Percentiles rank a stretch among this genome's conserved stretches.
These are phyloP conservation scores for Arthroderma uncinatum DNA, from an alignment of 2,329 filamentous ascomycete species.

Conservation along the genomic window DNA sequence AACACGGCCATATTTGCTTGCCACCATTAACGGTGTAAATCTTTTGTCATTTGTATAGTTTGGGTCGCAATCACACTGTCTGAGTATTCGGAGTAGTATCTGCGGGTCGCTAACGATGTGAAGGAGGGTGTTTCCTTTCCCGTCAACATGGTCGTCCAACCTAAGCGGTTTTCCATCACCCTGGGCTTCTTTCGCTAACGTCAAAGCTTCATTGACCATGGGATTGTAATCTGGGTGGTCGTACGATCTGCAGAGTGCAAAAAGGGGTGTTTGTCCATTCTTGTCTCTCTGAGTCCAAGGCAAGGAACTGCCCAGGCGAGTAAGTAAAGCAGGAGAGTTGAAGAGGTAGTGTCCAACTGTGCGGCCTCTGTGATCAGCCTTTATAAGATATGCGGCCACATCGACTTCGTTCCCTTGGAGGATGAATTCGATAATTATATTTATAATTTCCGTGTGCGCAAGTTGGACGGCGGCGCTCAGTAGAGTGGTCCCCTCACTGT, in stretches of 20 bases:
- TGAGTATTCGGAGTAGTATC: conserved; percentile 63
- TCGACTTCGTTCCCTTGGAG: conserved; percentile 45
- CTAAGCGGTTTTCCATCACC: conserved; percentile 70
- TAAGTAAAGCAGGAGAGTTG: conserved; percentile 71
- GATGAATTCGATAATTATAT: conserved; percentile 62
- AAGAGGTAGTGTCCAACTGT: conserved; percentile 95
- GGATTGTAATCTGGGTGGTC: conserved; percentile 75
- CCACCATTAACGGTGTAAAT: conserved; percentile 94
- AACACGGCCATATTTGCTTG: conserved; percentile 92
- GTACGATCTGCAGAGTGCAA: conserved; percentile 89
- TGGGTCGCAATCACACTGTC: conserved; percentile 83
- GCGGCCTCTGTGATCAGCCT: conserved; percentile 73
- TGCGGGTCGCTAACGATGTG: conserved; percentile 85
- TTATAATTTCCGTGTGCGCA: conserved; percentile 62
- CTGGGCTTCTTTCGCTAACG: conserved; percentile 62
- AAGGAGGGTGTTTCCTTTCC: conserved; percentile 86
- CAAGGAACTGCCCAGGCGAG: conserved; percentile 61
- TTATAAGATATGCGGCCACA: conserved; percentile 56
- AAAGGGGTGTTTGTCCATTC: conserved; percentile 94
- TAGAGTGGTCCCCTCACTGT: conserved; percentile 80
- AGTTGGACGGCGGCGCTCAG: conserved; percentile 84
- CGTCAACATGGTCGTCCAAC: conserved; percentile 83
- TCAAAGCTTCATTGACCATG: conserved; percentile 77
- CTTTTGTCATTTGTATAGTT: conserved; percentile 92
- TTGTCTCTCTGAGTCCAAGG: conserved; percentile 88